Evolutionary conservation across 768 basidiomycete genomes (phyloP), one percentile per base, ranked within the genome.

Genomic region (Tulasnella sp.): DNA sequence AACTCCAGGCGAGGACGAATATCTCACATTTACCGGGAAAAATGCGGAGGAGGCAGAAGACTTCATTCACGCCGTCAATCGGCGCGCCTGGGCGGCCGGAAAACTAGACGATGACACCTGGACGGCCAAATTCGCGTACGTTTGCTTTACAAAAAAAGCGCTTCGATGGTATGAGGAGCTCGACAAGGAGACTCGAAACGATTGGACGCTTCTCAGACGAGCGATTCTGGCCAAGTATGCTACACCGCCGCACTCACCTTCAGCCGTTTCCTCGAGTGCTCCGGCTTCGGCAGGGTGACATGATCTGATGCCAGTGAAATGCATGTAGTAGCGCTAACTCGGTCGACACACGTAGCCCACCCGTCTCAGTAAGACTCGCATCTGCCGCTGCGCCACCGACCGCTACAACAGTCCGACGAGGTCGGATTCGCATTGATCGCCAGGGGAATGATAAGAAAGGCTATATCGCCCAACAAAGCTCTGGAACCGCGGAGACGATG

Each of bases 151-250:
- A 34, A 58, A 76, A 8, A 50, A 31, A 8, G 76, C 76, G 5
- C 46, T 76, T 5, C 31, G 34, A 5, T 76, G 76, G 76, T 76
- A 46, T 37, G 76, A 76, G 20, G 76, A 50, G 28, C 76, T 76
- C 5, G n/a, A n/a, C 24, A 24, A 46, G 20, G 46, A 50, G 3
- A 37, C 28, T 24, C 46, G 34, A 28, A 22, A 34, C 8, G 46
- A 76, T 37, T 76, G 76, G 76, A 50, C 11, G 28, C 34, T 22
- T 8, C 46, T 76, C n/a, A 28, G n/a, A 12, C 42, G 41, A 22
- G 76, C 76, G 8, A 76, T 76, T 18, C 46, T 76, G n/a, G 9
- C 22, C 54, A 24, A 22, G 22, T 54, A 54, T 54, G 0, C 24
- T 6, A 54, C 54, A 22, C 54, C 54, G 2, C 24, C 22, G 7